Evolutionary conservation across 1,284 basidiomycete species (phyloP), one percentile per base, ranked within the genome.

Genomic region (Puccinia novopanici): DNA sequence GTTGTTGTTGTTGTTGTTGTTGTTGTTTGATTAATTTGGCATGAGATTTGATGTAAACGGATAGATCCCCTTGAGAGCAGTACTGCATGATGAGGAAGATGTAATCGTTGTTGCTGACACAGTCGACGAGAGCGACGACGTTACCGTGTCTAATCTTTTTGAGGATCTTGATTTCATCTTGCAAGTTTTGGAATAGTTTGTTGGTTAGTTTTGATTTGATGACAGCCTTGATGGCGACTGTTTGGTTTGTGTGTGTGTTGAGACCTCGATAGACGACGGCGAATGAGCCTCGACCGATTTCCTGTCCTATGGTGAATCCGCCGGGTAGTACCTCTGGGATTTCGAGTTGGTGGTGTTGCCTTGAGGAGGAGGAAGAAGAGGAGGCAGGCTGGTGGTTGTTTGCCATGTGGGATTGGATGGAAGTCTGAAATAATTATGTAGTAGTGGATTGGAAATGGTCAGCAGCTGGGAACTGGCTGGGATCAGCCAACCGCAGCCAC

Each of bases 41-140:
- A 94, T 94, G 17, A 93, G 93, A 93, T 89, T 94, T 94, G 88
- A 99, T 96, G 86, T 98, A 98, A 83, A 94, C 91, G 0, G 94
- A 94, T 63, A 99, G 90, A 86, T 99, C 97, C 17, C 95, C 95
- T 3, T 94, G 95, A 0, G 94, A 91, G 86, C 96, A 98, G 86
- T 91, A 98, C 84, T 96, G 95, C 92, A 99, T 99, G 85, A 99
- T 92, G 79, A 99, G 91, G 87, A 98, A 98, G 85, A 99, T 98
- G 86, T 96, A 91, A 80, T 90, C 90, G 83, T 95, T 93, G 40
- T 93, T 93, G 85, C 94, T 88, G 82, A 98, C 91, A 84, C 98
- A 97, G 85, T 98, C 94, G 79, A 94, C 90, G 34, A 99, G 89
- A 83, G 91, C 91, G 42, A 97, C 98, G 80, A 99, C 93, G 87